Base-by-base conservation (phyloP, 768 basidiomycete genomes). In the Mycena epipterygia region DNA sequence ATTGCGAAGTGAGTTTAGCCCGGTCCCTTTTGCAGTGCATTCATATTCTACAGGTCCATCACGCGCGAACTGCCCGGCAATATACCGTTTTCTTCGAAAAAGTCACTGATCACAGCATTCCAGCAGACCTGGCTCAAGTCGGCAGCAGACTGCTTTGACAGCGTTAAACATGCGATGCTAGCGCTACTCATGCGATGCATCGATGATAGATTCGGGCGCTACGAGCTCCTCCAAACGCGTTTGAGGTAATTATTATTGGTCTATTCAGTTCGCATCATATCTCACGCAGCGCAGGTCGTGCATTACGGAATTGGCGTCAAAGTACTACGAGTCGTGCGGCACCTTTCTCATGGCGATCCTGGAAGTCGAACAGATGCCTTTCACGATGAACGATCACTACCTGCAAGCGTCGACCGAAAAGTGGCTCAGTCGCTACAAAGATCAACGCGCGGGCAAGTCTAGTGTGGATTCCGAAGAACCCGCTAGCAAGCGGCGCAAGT, bases 11-110 rank as follows among this genome's bases (percentile, higher is more conserved):
- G 68, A 30, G 77, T 68, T 21, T 39, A 27, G 8, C 12, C 13
- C 9, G 59, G 11, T 52, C n/a, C 59, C 55, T 37, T 3, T 25
- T 48, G 33, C 13, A n/a, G 21, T 12, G 41, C 25, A 42, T 30
- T 64, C 1, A 58, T 27, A 53, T 48, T 53, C n/a, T 37, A 7
- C 63, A 85, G 84, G 23, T 81, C 79, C 12, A 79, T 81, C 32
- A 81, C 81, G 2, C 76, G 83, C 37, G 85, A 85, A 60, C 74
- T 83, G 0, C 83, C 84, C 11, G 75, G 78, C 23, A 83, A 83
- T 68, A 78, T 82, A 5, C 84, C 84, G 1, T 85, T 80, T 62
- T 73, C 74, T 4, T 80, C 81, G 1, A 85, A 84, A 48, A 76
- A 76, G 21, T 62, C 73, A 3, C 76, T 84, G 7, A 85, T 85